These are phyloP conservation scores for Lathyrus tuberosus DNA, from an alignment of 306 rosid species.

Conservation along the genomic window DNA sequence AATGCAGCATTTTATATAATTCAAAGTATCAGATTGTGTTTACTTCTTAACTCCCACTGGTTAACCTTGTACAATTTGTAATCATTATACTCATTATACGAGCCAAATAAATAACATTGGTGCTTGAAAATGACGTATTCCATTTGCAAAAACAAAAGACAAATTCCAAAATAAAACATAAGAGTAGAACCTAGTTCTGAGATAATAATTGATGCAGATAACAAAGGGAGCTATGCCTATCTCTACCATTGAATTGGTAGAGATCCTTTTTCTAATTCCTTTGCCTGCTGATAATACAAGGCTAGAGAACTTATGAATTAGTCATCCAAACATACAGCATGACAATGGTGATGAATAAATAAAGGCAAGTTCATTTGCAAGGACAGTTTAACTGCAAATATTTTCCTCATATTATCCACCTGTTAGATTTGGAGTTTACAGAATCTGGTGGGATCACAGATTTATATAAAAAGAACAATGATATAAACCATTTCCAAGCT, in stretches of 20 bases:
- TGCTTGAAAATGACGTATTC: neutral
- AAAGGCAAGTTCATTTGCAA: neutral
- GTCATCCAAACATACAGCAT: neutral
- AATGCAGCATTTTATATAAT: no score
- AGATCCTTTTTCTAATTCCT: neutral
- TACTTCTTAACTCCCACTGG: constrained; percentile 2
- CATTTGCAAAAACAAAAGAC: neutral
- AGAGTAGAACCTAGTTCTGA: neutral
- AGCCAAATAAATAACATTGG: neutral
- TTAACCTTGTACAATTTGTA: neutral
- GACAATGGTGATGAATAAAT: neutral
- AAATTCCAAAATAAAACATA: neutral
- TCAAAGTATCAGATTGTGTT: constrained; percentile 26
- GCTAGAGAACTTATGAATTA: neutral
- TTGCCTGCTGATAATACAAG: neutral
- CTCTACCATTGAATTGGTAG: neutral
- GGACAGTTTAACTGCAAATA: constrained; percentile 25
- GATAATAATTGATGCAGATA: neutral
- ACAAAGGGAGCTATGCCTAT: no score
- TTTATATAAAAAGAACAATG: constrained; percentile 1
- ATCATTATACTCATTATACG: neutral
- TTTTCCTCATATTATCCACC: constrained; percentile 18
- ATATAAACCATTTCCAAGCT: constrained; percentile 36
- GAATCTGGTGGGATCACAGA: constrained; percentile 38
- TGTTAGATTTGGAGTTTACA: constrained; percentile 34